These are phyloP conservation scores for Mrakia gelida DNA, from an alignment of 768 basidiomycete species.

Conservation along the genomic window DNA sequence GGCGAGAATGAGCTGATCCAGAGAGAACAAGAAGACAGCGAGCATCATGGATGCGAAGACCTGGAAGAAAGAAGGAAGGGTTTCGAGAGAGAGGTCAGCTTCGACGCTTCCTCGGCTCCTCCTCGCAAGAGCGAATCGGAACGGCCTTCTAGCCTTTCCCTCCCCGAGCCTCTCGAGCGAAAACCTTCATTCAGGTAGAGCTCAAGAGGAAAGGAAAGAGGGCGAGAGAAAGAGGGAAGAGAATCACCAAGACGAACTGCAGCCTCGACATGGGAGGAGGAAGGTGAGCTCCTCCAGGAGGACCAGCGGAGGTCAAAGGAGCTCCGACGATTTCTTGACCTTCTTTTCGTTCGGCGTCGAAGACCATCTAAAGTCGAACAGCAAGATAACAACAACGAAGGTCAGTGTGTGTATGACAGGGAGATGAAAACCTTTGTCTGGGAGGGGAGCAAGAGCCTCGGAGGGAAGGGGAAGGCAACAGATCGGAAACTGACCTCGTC, in stretches of 20 bases:
- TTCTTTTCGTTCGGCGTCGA: too few species aligned
- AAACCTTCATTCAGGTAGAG: too few species aligned
- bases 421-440: too few species aligned
- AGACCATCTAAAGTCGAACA: too few species aligned
- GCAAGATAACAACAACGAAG: too few species aligned
- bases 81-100: neutral
- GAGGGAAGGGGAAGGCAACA: neutral
- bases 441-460: neutral
- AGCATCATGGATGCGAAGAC: conserved; percentile 36
- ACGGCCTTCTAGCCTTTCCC: too few species aligned
- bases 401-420: too few species aligned
- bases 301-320: neutral
- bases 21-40: conserved; percentile 40
- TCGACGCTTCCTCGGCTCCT: neutral
- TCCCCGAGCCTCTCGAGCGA: too few species aligned
- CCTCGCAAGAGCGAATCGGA: neutral
- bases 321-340: too few species aligned
- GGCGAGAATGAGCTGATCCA: conserved; percentile 40
- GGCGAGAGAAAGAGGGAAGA: neutral
- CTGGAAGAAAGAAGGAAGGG: neutral
- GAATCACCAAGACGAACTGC: neutral
- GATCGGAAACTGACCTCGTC: neutral
- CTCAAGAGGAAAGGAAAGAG: too few species aligned
- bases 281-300: neutral
- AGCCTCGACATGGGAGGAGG: neutral